These are phyloP conservation scores for Peronosclerospora sorghi DNA, from an alignment of 352 stramenopile species.

Conservation along the genomic window DNA sequence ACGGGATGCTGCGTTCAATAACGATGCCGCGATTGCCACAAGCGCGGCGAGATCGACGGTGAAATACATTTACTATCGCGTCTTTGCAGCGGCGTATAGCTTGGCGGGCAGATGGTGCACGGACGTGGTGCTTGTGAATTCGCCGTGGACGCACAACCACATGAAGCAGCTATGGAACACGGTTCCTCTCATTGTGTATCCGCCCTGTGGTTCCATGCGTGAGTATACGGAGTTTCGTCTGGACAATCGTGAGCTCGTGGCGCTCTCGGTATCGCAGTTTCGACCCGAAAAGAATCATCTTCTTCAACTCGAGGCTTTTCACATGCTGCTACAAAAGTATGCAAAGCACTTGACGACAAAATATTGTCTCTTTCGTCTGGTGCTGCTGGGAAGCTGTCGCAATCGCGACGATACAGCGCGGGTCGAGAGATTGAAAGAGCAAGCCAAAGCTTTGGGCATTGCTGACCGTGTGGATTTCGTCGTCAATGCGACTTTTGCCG, in stretches of 20 bases:
- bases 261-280: conserved; percentile 97
- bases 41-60: conserved; percentile 76
- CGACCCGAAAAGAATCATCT: too few species aligned
- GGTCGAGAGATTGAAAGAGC: conserved; percentile 78
- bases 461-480: conserved; percentile 85
- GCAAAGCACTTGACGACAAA: conserved; percentile 26
- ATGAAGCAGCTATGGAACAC: conserved; percentile 89
- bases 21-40: conserved; percentile 70
- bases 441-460: conserved; percentile 75
- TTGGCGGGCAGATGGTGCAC: conserved; percentile 75
- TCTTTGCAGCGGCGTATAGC: conserved; percentile 91
- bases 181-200: conserved; percentile 84
- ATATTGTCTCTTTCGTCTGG: conserved; percentile 77
- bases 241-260: conserved; percentile 46
- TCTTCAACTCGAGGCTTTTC: conserved; percentile 89
- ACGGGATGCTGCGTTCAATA: conserved; percentile 90
- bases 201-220: conserved; percentile 90
- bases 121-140: conserved; percentile 95
- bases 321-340: conserved; percentile 49
- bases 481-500: conserved; percentile 90
- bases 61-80: conserved; percentile 94
- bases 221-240: too few species aligned
- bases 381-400: conserved; percentile 94
- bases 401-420: conserved; percentile 87
- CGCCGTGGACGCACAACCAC: conserved; percentile 95